Conservation (phyloP, 1,284 basidiomycete species). For the Tilletia caries region DNA sequence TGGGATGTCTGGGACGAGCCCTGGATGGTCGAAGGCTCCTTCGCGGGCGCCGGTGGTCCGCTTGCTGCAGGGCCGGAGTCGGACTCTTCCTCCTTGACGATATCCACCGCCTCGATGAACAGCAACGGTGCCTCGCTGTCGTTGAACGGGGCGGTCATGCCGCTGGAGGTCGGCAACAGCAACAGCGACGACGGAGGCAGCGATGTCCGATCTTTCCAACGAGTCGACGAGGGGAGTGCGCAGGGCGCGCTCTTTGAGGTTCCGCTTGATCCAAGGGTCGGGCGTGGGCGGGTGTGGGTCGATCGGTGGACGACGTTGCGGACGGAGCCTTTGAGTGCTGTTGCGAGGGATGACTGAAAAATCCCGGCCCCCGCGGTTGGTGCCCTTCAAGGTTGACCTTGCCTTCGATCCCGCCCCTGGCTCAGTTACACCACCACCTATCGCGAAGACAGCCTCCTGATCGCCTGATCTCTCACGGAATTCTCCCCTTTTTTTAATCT, state of each 20-base stretch:
- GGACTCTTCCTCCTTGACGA: not conserved
- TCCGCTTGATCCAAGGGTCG: slow-evolving; percentile 37
- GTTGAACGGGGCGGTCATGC: too few species aligned
- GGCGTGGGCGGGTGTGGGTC: slow-evolving; percentile 38
- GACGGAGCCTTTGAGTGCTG: slow-evolving; percentile 10
- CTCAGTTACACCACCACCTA: too few species aligned
- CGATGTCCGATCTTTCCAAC: slow-evolving; percentile 1
- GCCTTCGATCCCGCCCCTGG: too few species aligned
- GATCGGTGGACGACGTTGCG: slow-evolving; percentile 13
- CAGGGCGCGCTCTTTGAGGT: slow-evolving; percentile 27
- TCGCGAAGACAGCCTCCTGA: too few species aligned
- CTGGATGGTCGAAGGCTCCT: slow-evolving; percentile 47
- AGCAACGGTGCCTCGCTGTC: not conserved
- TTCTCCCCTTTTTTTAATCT: too few species aligned
- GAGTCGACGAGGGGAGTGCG: slow-evolving; percentile 32
- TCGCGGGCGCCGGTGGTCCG: slow-evolving; percentile 20
- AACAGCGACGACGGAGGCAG: too few species aligned
- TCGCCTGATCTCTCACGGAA: too few species aligned
- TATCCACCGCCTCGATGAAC: not conserved
- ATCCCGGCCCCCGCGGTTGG: too few species aligned
- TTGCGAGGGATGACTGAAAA: slow-evolving; percentile 5
- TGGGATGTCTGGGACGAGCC: slow-evolving; percentile 49
- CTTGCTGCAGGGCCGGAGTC: not conserved
- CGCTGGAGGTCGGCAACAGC: too few species aligned
- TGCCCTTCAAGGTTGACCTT: too few species aligned